Evolutionary conservation across 305 asterid species (phyloP).

Genomic region (Solanum hybrid): DNA sequence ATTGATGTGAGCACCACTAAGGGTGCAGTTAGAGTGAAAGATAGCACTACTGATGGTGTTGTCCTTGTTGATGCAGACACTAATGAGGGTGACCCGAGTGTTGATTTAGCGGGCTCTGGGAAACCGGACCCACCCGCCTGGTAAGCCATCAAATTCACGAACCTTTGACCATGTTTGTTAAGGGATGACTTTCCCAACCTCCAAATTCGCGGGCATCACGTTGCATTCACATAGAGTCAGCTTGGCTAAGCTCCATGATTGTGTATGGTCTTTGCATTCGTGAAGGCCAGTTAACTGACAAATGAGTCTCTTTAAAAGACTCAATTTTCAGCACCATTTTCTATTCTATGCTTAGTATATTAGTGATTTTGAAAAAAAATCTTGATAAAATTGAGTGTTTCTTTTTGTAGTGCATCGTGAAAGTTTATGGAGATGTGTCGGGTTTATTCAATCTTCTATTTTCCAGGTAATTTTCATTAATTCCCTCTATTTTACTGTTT

Average conservation of each 20-base stretch:
- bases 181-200: too few species aligned
- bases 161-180: too few species aligned
- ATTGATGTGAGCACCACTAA: too few species aligned
- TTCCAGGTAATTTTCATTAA: background rate
- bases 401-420: background rate
- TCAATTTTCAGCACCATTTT: background rate
- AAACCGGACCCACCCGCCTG: too few species aligned
- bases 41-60: too few species aligned
- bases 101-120: too few species aligned
- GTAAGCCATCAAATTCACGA: too few species aligned
- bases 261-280: background rate
- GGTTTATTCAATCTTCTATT: background rate
- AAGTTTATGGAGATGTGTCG: background rate
- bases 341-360: background rate
- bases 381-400: background rate
- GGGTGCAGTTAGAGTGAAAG: too few species aligned
- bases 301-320: background rate
- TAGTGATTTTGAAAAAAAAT: background rate
- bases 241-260: background rate
- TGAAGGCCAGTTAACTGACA: background rate
- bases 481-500: background rate
- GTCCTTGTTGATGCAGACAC: too few species aligned
- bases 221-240: too few species aligned
- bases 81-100: too few species aligned
- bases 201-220: too few species aligned